Evolutionary conservation across 208 protist genomes (phyloP).

Genomic region (Leishmania gerbilli): DNA sequence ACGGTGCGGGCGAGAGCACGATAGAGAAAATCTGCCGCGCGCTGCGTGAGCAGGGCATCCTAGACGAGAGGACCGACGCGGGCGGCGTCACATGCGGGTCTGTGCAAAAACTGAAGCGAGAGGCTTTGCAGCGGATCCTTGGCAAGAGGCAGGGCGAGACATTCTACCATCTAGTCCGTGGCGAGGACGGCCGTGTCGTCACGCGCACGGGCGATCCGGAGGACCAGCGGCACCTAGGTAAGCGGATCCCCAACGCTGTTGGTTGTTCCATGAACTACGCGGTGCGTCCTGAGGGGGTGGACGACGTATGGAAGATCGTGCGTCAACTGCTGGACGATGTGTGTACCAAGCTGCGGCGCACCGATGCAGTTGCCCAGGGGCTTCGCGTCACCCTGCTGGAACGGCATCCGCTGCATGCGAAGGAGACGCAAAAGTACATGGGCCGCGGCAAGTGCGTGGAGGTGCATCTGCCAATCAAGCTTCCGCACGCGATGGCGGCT

Average conservation of each 20-base stretch:
- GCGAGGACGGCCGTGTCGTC: conserved; percentile 73
- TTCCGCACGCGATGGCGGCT: conserved; percentile 46
- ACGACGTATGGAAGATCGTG: conserved; percentile 74
- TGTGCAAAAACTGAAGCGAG: conserved; percentile 62
- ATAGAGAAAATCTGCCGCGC: conserved; percentile 57
- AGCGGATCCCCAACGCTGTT: conserved; percentile 55
- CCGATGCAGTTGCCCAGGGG: conserved; percentile 30
- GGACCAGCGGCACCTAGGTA: conserved; percentile 60
- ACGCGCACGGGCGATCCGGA: conserved; percentile 77
- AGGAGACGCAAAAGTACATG: conserved; percentile 85
- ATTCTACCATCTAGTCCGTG: conserved; percentile 73
- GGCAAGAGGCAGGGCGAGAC: conserved; percentile 70
- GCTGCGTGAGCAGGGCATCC: conserved; percentile 27
- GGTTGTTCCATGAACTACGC: conserved; percentile 92
- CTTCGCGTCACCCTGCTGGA: conserved; percentile 81
- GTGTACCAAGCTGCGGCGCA: conserved; percentile 70
- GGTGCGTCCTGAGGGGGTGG: conserved; percentile 55
- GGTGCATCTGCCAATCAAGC: conserved; percentile 65
- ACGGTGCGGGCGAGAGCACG: conserved; percentile 70
- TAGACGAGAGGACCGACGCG: conserved; percentile 8
- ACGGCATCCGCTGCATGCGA: conserved; percentile 78
- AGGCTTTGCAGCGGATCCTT: conserved; percentile 54
- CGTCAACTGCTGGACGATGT: conserved; percentile 72
- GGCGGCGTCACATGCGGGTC: conserved; percentile 53
- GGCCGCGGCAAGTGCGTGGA: conserved; percentile 84